Percentiles rank a stretch among this genome's conserved stretches.
Conservation (phyloP, 2,329 filamentous ascomycete species). For the Knufia petricola region DNA sequence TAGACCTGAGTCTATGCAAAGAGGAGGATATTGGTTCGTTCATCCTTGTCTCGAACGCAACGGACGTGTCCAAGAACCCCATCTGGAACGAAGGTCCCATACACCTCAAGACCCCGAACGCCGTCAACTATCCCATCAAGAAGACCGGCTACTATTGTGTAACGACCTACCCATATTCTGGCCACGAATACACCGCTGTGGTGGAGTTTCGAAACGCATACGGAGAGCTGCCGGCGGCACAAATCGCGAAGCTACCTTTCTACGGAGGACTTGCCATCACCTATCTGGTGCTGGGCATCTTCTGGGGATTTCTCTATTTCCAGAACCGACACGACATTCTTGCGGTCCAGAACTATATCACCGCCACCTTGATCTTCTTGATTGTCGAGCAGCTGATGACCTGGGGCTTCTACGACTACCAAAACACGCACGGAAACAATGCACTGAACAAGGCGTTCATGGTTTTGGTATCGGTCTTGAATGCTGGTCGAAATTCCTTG, state of each 20-base stretch:
- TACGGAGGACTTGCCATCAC: slow-evolving; percentile 91
- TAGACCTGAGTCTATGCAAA: slow-evolving; percentile 63
- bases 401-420: slow-evolving; percentile 96
- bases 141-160: slow-evolving; percentile 97
- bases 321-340: slow-evolving; percentile 91
- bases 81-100: slow-evolving; percentile 75
- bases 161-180: slow-evolving; percentile 61
- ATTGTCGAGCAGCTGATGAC: slow-evolving; percentile 96
- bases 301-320: slow-evolving; percentile 92
- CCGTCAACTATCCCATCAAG: slow-evolving; percentile 71
- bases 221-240: slow-evolving; percentile 85
- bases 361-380: slow-evolving; percentile 86
- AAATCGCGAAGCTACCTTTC: slow-evolving; percentile 94
- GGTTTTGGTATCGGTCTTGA: slow-evolving; percentile 83
- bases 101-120: slow-evolving; percentile 62
- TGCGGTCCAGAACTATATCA: slow-evolving; percentile 98
- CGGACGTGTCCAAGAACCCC: slow-evolving; percentile 56
- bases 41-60: slow-evolving; percentile 68
- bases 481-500: slow-evolving; percentile 90
- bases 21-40: slow-evolving; percentile 72
- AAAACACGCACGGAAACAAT: slow-evolving; percentile 82
- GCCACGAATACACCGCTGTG: slow-evolving; percentile 63
- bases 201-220: slow-evolving; percentile 94
- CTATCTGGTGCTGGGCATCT: slow-evolving; percentile 76
- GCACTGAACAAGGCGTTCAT: slow-evolving; percentile 74